A percentile compares a stretch with the other conserved stretches of the same genome.
Evolutionary conservation across 2,329 filamentous ascomycete species (phyloP).

Genomic region (Fusarium sororula): DNA sequence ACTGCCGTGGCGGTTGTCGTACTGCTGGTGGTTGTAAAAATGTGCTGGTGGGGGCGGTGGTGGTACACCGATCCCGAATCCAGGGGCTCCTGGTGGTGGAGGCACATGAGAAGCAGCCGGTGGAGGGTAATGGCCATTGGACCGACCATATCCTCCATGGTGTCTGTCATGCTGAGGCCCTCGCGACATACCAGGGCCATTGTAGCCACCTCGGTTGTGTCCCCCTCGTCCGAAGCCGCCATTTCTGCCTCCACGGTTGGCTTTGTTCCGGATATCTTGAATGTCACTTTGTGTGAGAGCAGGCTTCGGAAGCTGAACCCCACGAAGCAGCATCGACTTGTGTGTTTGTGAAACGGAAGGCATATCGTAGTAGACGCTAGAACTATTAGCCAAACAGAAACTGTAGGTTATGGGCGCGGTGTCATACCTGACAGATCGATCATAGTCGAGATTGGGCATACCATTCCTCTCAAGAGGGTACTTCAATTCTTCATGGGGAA

Average conservation of each 20-base stretch:
- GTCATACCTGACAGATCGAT: conserved; percentile 83
- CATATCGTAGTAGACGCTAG: conserved; percentile 85
- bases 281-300: conserved; percentile 81
- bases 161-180: conserved; percentile 31
- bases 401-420: not conserved
- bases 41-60: conserved; percentile 44
- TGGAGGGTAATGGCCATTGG: conserved; percentile 21
- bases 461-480: conserved; percentile 78
- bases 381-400: conserved; percentile 41
- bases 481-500: conserved; percentile 82
- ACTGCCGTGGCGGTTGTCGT: conserved; percentile 26
- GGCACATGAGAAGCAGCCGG: conserved; percentile 34
- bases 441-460: conserved; percentile 82
- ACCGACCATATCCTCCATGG: conserved; percentile 36
- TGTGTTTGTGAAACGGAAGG: conserved; percentile 77
- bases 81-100: conserved; percentile 46
- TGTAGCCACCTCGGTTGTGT: conserved; percentile 41
- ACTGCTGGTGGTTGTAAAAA: conserved; percentile 34
- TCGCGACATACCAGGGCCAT: conserved; percentile 40
- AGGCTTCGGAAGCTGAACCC: conserved; percentile 76
- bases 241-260: conserved; percentile 58
- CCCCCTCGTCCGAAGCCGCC: conserved; percentile 41
- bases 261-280: conserved; percentile 73
- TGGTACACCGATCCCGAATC: conserved; percentile 48
- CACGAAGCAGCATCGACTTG: conserved; percentile 93